Base-by-base conservation (phyloP, 2,329 filamentous ascomycete species). In the Teratosphaeria zuluensis region DNA sequence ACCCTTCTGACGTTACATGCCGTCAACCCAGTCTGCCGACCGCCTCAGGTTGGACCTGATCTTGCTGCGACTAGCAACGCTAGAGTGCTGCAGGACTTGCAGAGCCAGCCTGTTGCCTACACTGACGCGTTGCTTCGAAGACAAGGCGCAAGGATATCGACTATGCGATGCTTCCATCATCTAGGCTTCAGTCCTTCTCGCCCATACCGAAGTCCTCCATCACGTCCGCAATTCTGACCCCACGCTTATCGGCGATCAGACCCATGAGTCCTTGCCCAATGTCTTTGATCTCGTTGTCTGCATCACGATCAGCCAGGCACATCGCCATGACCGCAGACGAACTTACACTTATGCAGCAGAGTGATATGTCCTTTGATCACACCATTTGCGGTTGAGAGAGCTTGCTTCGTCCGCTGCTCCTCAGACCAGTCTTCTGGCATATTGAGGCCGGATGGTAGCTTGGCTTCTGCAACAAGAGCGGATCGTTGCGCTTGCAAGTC, bases 221-320 rank as follows among this genome's bases (percentile, higher is more conserved):
- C 12, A 81, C 72, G 33, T 76, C 73, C 56, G 73, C 69, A 56
- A 83, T 77, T 58, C 82, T 75, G 52, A 82, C 77, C 8, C 84
- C 84, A 51, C 84, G 74, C 61, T 80, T 77, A 59, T 89, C 86
- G 3, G 86, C 86, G 69, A 89, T 82, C 65, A 89, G 72, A 0
- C 84, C 84, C 73, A 88, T 79, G 32, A 89, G 67, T 0, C 84
- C 85, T 66, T 84, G 80, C 0, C 82, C 86, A 7, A 87, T 76
- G 69, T 89, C 86, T 62, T 85, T 84, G 65, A 88, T 83, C 69
- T 88, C 85, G 65, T 89, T 89, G 73, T 89, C 56, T 57, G 56
- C 51, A 38, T 7, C 12, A 1, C 1, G 3, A 1, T 46, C 38
- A 31, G 42, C 21, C 21, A 56, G 32, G 38, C 14, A 56, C 21